phyloP scores from a whole-genome alignment of 345 rosid genomes.

The Euphorbia peplus region DNA sequence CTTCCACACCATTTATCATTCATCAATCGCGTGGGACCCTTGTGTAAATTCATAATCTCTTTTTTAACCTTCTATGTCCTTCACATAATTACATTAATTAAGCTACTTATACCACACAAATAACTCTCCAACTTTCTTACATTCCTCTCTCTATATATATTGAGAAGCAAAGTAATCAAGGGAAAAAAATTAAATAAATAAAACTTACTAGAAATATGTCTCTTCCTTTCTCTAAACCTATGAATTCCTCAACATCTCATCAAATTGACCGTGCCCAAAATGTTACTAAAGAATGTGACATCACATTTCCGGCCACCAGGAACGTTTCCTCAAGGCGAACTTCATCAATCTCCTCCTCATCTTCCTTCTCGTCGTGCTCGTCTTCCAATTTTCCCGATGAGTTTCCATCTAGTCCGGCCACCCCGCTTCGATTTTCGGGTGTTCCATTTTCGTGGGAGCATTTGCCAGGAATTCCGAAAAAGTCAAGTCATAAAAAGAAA shows the following conservation, averaged over 20 bases:
- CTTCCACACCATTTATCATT: too few species aligned
- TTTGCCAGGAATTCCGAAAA: conserved; percentile 85
- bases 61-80: too few species aligned
- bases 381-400: conserved; percentile 42
- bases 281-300: conserved; percentile 18
- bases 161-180: too few species aligned
- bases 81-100: too few species aligned
- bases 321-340: conserved; percentile 19
- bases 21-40: too few species aligned
- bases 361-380: conserved; percentile 36
- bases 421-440: conserved; percentile 58
- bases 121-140: too few species aligned
- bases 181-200: too few species aligned
- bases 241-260: conserved; percentile 21
- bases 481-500: conserved; percentile 29
- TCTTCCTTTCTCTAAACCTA: conserved; percentile 10
- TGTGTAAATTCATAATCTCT: too few species aligned
- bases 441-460: conserved; percentile 95
- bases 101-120: too few species aligned
- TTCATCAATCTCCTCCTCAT: conserved; percentile 36
- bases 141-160: too few species aligned
- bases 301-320: conserved; percentile 15
- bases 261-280: conserved; percentile 15
- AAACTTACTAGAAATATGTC: not conserved
- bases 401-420: conserved; percentile 52